These are phyloP conservation scores for Fragilaria crotonensis DNA, from an alignment of 108 stramenopile genomes.

Conservation along the genomic window DNA sequence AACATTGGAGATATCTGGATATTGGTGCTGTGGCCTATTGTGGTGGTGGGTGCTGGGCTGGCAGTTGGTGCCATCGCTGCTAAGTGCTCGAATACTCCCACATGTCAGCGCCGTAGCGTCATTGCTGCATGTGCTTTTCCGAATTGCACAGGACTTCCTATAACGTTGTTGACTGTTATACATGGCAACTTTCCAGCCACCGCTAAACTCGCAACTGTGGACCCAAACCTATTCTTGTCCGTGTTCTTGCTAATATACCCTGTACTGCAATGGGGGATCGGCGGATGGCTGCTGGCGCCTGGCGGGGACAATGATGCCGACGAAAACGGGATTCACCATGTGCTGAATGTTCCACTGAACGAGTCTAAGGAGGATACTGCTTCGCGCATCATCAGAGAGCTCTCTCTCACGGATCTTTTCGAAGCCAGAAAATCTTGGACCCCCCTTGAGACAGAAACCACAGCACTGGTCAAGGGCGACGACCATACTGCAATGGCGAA, in stretches of 20 bases:
- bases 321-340: not conserved
- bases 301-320: conserved; percentile 8
- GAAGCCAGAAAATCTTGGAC: not conserved
- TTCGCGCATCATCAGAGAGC: not conserved
- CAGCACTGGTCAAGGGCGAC: not conserved
- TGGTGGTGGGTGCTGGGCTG: conserved; percentile 53
- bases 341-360: not conserved
- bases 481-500: not conserved
- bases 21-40: conserved; percentile 66
- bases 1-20: conserved; percentile 58
- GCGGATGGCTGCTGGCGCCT: conserved; percentile 72
- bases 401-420: not conserved
- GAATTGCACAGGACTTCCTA: conserved; percentile 75
- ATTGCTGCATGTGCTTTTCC: conserved; percentile 70
- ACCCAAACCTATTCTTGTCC: conserved; percentile 73
- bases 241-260: conserved; percentile 80
- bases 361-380: not conserved
- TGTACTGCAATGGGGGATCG: conserved; percentile 79
- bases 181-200: conserved; percentile 58
- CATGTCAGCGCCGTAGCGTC: conserved; percentile 31
- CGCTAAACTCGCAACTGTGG: conserved; percentile 61
- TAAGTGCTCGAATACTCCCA: conserved; percentile 39
- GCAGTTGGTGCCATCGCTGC: conserved; percentile 54
- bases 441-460: not conserved
- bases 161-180: conserved; percentile 78